Conservation (phyloP, 192 early-diverging fungal species). For the Entrophospora sp. region DNA sequence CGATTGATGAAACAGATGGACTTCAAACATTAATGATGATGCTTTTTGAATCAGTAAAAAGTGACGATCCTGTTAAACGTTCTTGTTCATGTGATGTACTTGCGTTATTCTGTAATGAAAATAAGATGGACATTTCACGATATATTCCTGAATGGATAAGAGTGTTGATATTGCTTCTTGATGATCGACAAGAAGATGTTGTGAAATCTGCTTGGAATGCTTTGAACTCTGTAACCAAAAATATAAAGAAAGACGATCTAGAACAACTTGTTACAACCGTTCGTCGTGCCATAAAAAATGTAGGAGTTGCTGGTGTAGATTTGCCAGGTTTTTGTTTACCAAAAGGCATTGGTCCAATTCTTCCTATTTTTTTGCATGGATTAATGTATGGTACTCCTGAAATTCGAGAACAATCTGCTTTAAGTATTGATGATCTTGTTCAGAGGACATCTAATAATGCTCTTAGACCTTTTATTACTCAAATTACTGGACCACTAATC, state of each 20-base stretch:
- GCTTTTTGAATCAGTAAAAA: slow-evolving; percentile 63
- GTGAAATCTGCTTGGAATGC: slow-evolving; percentile 72
- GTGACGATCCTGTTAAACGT: slow-evolving; percentile 42
- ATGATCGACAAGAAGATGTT: slow-evolving; percentile 43
- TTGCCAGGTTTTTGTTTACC: slow-evolving; percentile 85
- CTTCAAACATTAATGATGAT: slow-evolving; percentile 69
- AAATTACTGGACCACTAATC: slow-evolving; percentile 95
- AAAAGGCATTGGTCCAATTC: slow-evolving; percentile 83
- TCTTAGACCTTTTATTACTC: slow-evolving; percentile 84
- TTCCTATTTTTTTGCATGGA: slow-evolving; percentile 90
- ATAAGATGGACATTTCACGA: slow-evolving; percentile 45
- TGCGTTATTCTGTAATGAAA: slow-evolving; percentile 57
- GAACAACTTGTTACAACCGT: slow-evolving; percentile 68
- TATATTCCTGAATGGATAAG: slow-evolving; percentile 79
- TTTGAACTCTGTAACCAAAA: slow-evolving; percentile 69
- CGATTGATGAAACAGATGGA: slow-evolving; percentile 78
- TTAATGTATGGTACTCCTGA: slow-evolving; percentile 81
- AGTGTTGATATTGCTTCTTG: slow-evolving; percentile 64
- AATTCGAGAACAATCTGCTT: slow-evolving; percentile 75
- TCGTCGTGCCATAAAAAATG: slow-evolving; percentile 55
- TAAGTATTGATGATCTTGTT: slow-evolving; percentile 71
- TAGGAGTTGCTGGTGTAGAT: slow-evolving; percentile 41
- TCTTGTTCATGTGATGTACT: slow-evolving; percentile 54
- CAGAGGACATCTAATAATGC: slow-evolving; percentile 64
- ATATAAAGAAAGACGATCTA: slow-evolving; percentile 81